These are phyloP conservation scores for Xylaria palmicola DNA, from an alignment of 495 filamentous ascomycete genomes.

Conservation along the genomic window DNA sequence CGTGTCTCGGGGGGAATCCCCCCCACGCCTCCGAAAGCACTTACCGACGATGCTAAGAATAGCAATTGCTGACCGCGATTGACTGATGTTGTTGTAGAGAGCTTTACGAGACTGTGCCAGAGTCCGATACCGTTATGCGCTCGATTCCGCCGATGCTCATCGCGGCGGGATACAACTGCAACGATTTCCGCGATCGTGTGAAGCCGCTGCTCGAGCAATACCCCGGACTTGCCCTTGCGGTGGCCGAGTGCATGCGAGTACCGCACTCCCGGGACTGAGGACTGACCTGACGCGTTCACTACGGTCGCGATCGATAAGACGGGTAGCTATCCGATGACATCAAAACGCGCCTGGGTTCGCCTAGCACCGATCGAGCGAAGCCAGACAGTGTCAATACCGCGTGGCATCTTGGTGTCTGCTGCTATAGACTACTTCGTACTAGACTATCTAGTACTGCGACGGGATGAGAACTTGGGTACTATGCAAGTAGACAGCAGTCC, in stretches of 20 bases:
- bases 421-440: neutral
- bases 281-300: too few species aligned
- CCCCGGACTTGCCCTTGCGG: neutral
- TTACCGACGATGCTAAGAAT: neutral
- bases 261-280: neutral
- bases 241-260: neutral
- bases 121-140: neutral
- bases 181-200: neutral
- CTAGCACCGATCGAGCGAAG: neutral
- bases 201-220: neutral
- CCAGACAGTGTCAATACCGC: constrained; percentile 9
- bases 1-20: neutral
- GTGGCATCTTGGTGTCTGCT: neutral
- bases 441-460: neutral
- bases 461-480: neutral
- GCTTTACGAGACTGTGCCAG: neutral
- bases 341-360: neutral
- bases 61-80: neutral
- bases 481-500: too few species aligned
- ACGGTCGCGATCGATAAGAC: constrained; percentile 10
- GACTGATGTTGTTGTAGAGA: neutral
- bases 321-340: neutral
- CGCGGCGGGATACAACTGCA: neutral
- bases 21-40: neutral
- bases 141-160: neutral